Base-by-base conservation (phyloP, 257 asterid genomes). In the Forsythia viridissima region DNA sequence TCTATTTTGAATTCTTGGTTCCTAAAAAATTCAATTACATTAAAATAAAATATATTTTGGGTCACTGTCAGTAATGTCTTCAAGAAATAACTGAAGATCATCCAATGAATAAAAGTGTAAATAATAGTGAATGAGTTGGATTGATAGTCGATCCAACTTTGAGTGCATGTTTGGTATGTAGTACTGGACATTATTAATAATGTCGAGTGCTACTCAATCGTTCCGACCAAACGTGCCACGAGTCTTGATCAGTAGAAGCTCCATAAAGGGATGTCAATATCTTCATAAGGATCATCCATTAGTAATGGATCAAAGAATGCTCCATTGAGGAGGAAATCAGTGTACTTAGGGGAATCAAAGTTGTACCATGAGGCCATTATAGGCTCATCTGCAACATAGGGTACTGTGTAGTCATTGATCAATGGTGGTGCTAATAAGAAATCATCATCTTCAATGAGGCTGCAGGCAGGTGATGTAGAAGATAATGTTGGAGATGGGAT, bases 341-440 rank as follows among this genome's bases (percentile, higher is more conserved):
- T 42, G 71, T 79, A 87, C 77, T 82, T 87, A 0, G 91, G 91
- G 10, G 91, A 87, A 75, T 87, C 91, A 66, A 87, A 83, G 83
- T 70, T 78, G 77, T 75, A 82, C 87, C 88, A 84, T 0, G 73
- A 82, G 51, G 73, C 76, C 15, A 55, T 43, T 44, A 77, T 41
- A 6, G 76, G 3, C 10, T 57, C 66, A 6, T 57, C 66, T 57
- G 30, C 24, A 57, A 57, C 9, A 57, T 57, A 5, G 10, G 66
- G 34, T 57, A n/a, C 66, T n/a, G 30, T 18, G 30, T 6, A 16
- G 30, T 57, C 66, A 57, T 4, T 15, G 20, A 48, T 48, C 20
- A 48, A 48, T 48, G 59, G 59, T 48, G 20, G 20, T 15, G 59
- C 5, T 48, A 48, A 48, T 48, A 8, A 48, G 20, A 15, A n/a